phyloP scores from a whole-genome alignment of 257 asterid genomes.

The Datura wrightii region DNA sequence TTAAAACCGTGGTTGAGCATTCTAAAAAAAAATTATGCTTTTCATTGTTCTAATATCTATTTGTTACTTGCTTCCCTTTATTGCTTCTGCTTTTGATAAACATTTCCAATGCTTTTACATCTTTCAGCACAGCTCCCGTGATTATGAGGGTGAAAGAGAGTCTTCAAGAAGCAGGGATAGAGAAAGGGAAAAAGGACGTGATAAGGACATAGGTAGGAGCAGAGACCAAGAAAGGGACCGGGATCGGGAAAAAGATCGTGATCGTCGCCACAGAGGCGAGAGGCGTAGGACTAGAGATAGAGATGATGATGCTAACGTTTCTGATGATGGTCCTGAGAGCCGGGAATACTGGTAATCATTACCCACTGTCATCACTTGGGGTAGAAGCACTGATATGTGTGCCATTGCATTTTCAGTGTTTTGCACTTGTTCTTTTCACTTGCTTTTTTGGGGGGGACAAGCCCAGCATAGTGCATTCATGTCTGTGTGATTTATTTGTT shows the following conservation, averaged over 20 bases:
- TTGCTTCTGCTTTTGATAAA: neutral
- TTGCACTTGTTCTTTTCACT: neutral
- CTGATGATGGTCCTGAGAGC: slow-evolving; percentile 58
- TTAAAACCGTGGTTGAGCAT: neutral
- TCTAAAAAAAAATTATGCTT: neutral
- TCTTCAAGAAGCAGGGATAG: slow-evolving; percentile 36
- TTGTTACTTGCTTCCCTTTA: neutral
- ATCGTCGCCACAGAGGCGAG: slow-evolving; percentile 66
- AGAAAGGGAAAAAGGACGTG: slow-evolving; percentile 31
- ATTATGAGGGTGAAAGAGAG: slow-evolving; percentile 26
- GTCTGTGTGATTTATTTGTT: neutral
- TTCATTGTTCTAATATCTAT: neutral
- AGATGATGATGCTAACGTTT: slow-evolving; percentile 43
- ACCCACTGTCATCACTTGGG: slow-evolving; percentile 7
- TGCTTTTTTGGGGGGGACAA: neutral
- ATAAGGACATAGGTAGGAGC: slow-evolving; percentile 33
- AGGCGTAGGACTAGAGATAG: slow-evolving; percentile 70
- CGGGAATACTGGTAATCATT: slow-evolving; percentile 49
- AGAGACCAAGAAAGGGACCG: slow-evolving; percentile 43
- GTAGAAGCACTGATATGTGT: neutral
- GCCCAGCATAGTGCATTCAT: neutral
- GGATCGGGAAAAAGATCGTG: slow-evolving; percentile 69
- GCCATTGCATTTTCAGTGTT: neutral
- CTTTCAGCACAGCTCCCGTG: slow-evolving; percentile 28
- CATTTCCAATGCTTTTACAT: slow-evolving; percentile 13